Percentiles rank a stretch among this genome's conserved stretches.
These are phyloP conservation scores for Nakazawaea sp. DNA, from an alignment of 805 yeast species.

Conservation along the genomic window DNA sequence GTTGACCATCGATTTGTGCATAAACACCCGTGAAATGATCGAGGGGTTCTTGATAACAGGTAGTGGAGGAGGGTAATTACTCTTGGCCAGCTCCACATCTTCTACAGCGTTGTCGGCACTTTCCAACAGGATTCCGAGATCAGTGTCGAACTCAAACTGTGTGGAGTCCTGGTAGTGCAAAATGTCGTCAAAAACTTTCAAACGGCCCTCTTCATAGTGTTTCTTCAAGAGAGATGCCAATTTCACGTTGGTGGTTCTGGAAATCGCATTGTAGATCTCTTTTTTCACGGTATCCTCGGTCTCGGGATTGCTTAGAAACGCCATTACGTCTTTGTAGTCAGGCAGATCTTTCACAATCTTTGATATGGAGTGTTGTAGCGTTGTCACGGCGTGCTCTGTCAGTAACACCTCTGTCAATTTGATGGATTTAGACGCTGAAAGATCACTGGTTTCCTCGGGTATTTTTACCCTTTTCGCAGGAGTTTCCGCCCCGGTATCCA, in stretches of 20 bases:
- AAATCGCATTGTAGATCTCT: constrained; percentile 41
- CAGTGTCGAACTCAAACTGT: not conserved
- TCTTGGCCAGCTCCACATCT: not conserved
- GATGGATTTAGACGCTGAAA: no score
- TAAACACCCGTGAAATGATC: constrained; percentile 65
- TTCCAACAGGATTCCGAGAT: not conserved
- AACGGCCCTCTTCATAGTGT: constrained; percentile 37
- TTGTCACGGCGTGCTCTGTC: constrained; percentile 47
- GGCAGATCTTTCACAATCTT: constrained; percentile 54
- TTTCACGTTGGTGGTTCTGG: constrained; percentile 46
- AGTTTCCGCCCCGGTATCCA: no score
- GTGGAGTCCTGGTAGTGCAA: constrained; percentile 15
- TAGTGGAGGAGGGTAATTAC: constrained; percentile 47
- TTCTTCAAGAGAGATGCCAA: constrained; percentile 57
- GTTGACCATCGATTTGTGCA: constrained; percentile 69
- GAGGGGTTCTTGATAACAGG: constrained; percentile 59
- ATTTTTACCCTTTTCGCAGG: no score
- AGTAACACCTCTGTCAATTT: constrained; percentile 19
- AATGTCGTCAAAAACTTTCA: constrained; percentile 53
- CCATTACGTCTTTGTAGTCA: constrained; percentile 33
- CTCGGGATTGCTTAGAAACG: constrained; percentile 21
- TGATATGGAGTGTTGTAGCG: constrained; percentile 44
- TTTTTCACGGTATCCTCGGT: constrained; percentile 25
- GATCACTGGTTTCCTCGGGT: no score
- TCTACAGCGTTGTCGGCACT: not conserved